These are phyloP conservation scores for Schizonepeta tenuifolia DNA, from an alignment of 257 asterid species.

Conservation along the genomic window DNA sequence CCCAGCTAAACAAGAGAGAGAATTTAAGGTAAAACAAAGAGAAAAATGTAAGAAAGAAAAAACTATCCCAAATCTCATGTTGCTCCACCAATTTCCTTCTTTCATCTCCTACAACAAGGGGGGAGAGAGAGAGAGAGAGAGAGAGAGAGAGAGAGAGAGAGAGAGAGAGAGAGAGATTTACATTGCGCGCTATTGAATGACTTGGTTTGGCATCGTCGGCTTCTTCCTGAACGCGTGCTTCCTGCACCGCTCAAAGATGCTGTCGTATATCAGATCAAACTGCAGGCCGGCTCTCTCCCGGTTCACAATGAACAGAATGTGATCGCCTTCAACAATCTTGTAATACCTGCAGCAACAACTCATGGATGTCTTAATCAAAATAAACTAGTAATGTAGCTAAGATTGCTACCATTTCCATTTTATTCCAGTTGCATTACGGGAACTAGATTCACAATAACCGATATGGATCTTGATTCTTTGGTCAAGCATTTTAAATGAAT, in stretches of 20 bases:
- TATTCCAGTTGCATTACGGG: no score
- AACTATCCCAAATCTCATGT: neutral
- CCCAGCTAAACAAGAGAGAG: slow-evolving; percentile 7
- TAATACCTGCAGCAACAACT: slow-evolving; percentile 64
- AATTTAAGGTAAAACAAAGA: neutral
- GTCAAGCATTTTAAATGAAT: no score
- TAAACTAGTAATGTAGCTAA: no score
- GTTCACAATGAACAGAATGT: slow-evolving; percentile 85
- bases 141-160: neutral
- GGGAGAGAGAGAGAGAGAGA: no score
- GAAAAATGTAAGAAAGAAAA: neutral
- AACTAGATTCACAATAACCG: no score
- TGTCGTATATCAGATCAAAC: slow-evolving; percentile 87
- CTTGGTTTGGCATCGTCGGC: slow-evolving; percentile 64
- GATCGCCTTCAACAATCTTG: slow-evolving; percentile 94
- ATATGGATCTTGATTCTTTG: no score
- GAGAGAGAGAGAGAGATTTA: slow-evolving; percentile 20
- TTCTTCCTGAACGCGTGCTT: slow-evolving; percentile 76
- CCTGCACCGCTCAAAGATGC: slow-evolving; percentile 93
- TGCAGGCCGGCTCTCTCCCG: slow-evolving; percentile 93
- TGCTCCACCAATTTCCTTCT: neutral
- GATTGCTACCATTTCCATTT: no score
- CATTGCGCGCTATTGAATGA: slow-evolving; percentile 38
- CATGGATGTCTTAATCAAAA: neutral
- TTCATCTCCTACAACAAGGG: slow-evolving; percentile 11